Base-by-base conservation (phyloP, 169 alveolate genomes). In the Amoebophrya sp. region DNA sequence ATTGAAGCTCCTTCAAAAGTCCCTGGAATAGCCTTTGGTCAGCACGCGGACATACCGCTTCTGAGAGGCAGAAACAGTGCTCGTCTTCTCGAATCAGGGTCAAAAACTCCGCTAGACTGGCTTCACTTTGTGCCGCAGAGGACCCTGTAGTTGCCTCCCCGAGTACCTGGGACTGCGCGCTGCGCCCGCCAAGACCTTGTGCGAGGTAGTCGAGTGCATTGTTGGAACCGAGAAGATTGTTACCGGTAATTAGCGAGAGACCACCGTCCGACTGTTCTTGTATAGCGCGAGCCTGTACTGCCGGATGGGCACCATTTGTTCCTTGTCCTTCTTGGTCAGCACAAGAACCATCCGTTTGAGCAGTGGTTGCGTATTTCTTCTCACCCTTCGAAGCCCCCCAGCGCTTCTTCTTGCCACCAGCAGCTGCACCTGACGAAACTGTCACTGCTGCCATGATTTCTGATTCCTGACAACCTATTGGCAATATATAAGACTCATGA, bases 41-140 rank as follows among this genome's bases (percentile, higher is more conserved):
- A 6, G 18, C 2, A 29, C 12, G 36, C 33, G 18, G 3, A 36
- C 83, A 65, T 10, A 65, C 83, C 33, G 83, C 83, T 18, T 65
- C 83, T 29, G 83, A 65, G 83, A 65, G 83, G 83, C 83, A 65
- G 83, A 65, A 65, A 6, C 38, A 26, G 83, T 65, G 83, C n/a
- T 65, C 83, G 83, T 65, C 83, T 1, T 65, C n/a, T 65, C n/a
- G 83, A 26, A 65, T 65, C 83, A 65, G 83, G 36, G 10, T 1
- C 38, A 65, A 36, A 26, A 65, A 65, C 2, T 6, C 83, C 1
- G 3, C 38, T 36, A 65, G n/a, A 26, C 65, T 47, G 6, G 29
- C 18, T 6, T 18, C 18, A 47, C 18, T 47, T 47, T 47, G 65
- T 6, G 6, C 18, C 65, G 65, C 65, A 6, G 65, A 12, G 6